phyloP scores from a whole-genome alignment of 129 eudicot species.

The Rutidosis leptorrhynchoides region DNA sequence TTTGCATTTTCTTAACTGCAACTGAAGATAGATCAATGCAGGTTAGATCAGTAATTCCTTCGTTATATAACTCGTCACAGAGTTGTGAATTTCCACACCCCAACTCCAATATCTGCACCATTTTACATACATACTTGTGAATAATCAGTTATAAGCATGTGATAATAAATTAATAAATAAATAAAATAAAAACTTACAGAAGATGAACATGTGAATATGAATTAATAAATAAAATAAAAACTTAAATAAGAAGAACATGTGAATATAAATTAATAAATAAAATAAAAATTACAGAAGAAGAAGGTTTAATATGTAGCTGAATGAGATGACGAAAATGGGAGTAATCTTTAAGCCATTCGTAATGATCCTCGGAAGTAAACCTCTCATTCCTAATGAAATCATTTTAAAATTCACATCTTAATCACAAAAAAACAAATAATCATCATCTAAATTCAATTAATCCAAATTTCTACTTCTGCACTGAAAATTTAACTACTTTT shows the following conservation, averaged over 20 bases:
- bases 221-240: no score
- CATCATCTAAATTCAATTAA: background rate
- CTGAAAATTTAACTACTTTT: no score
- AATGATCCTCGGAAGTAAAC: conserved; percentile 76
- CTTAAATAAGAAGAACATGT: no score
- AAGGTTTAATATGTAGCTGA: conserved; percentile 48
- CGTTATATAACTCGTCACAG: conserved; percentile 72
- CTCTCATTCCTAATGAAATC: conserved; percentile 64
- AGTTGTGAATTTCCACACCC: conserved; percentile 97
- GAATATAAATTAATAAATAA: no score
- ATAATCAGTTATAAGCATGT: no score
- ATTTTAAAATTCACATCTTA: background rate
- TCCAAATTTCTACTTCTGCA: background rate
- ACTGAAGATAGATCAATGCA: conserved; percentile 84
- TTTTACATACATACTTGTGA: background rate
- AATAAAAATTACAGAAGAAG: no score
- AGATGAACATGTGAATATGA: no score
- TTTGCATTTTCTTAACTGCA: conserved; percentile 76
- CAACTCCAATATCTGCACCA: conserved; percentile 74
- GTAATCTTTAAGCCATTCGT: conserved; percentile 95
- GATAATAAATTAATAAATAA: no score
- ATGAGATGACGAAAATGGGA: conserved; percentile 89
- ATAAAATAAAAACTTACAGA: conserved; percentile 38
- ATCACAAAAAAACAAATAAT: background rate
- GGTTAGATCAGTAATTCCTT: conserved; percentile 69